A percentile compares a stretch with the other conserved stretches of the same genome.
Evolutionary conservation across 83 land plant genomes (phyloP).

Genomic region (Picea mariana): DNA sequence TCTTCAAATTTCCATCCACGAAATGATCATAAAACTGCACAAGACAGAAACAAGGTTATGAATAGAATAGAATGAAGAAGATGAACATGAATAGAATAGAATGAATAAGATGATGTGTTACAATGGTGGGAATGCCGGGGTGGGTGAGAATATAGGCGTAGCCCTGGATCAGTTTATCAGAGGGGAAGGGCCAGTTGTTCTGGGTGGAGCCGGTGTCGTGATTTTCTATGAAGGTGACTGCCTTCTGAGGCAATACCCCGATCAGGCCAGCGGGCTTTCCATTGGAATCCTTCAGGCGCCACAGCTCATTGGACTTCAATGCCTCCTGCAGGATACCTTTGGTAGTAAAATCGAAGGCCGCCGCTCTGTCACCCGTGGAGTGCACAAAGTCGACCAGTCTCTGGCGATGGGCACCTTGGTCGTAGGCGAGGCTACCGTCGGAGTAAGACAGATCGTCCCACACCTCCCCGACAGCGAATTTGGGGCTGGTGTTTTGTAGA

Average conservation of each 20-base stretch:
- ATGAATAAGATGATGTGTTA: constrained; percentile 2
- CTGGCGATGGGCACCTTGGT: constrained; percentile 1
- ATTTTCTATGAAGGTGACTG: too few species aligned
- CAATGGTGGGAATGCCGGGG: constrained; percentile 40
- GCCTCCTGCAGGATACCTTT: constrained; percentile 31
- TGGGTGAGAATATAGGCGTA: constrained; percentile 53
- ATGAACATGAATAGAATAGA: too few species aligned
- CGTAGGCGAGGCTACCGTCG: too few species aligned
- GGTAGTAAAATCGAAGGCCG: constrained; percentile 18
- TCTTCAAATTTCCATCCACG: constrained; percentile 18
- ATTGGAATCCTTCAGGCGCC: constrained; percentile 12
- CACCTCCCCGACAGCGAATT: not conserved
- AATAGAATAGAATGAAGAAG: not conserved
- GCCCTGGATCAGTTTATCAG: constrained; percentile 35
- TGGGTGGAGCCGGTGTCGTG: too few species aligned
- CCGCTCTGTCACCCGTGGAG: constrained; percentile 15
- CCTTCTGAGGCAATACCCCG: too few species aligned
- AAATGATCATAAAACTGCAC: constrained; percentile 67
- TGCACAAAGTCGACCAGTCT: constrained; percentile 33
- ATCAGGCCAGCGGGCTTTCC: too few species aligned
- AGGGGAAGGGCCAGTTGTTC: constrained; percentile 39
- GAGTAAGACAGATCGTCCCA: constrained; percentile 11
- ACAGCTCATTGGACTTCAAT: constrained; percentile 26
- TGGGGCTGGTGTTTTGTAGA: constrained; percentile 14
- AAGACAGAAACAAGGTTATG: not conserved